Conservation (phyloP, 805 yeast genomes). For the Schizosaccharomyces lindneri region DNA sequence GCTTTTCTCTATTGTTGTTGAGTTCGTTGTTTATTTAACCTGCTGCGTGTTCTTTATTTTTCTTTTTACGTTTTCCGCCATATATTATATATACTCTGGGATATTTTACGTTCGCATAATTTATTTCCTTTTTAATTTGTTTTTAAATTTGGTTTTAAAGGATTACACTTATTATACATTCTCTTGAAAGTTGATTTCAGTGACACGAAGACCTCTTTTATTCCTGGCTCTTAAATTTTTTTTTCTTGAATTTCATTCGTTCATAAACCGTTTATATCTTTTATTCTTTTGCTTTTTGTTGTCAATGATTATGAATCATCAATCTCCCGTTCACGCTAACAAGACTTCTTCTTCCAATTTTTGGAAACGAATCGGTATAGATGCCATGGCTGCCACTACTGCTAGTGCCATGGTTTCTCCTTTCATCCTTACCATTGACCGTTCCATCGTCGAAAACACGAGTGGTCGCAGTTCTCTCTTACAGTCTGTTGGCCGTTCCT, state of each 20-base stretch:
- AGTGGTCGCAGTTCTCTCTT: background rate
- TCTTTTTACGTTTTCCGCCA: background rate
- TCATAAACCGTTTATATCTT: background rate
- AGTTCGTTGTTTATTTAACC: too few relatives aligned
- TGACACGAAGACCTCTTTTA: too few relatives aligned
- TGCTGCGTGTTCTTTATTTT: too few relatives aligned
- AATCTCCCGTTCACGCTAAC: background rate
- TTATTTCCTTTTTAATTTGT: background rate
- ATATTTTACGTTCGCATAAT: background rate
- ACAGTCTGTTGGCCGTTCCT: background rate
- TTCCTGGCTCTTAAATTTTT: too few relatives aligned
- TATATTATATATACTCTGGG: too few relatives aligned
- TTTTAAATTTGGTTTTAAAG: too few relatives aligned
- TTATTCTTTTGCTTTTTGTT: background rate
- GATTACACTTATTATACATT: background rate
- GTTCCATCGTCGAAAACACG: conserved; percentile 1
- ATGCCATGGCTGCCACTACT: background rate
- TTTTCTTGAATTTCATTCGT: too few relatives aligned
- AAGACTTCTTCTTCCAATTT: background rate
- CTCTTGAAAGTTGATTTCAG: background rate
- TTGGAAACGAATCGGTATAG: background rate
- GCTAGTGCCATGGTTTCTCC: background rate
- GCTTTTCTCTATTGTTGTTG: too few relatives aligned
- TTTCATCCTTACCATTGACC: background rate
- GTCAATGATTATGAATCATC: background rate